These are phyloP conservation scores for Aspergillus vadensis DNA, from an alignment of 2,329 filamentous ascomycete species.

Conservation along the genomic window DNA sequence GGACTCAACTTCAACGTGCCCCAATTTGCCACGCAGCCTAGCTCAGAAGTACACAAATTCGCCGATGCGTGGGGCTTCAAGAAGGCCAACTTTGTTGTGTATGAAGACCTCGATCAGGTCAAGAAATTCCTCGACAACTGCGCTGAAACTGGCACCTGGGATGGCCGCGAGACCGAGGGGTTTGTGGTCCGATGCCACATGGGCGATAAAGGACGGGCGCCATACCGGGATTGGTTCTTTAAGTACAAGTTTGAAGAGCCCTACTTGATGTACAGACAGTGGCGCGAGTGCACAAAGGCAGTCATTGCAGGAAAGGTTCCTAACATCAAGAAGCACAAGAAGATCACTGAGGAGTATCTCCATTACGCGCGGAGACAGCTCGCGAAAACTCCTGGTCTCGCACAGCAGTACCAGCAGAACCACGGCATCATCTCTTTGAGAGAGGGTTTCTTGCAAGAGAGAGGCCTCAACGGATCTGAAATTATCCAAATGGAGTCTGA, in stretches of 20 bases:
- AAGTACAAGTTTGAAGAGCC: constrained; percentile 99
- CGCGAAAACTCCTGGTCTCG: constrained; percentile 66
- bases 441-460: constrained; percentile 80
- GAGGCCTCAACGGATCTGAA: constrained; percentile 83
- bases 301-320: constrained; percentile 75
- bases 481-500: constrained; percentile 72
- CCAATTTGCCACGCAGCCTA: constrained; percentile 83
- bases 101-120: constrained; percentile 72
- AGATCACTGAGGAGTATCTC: constrained; percentile 90
- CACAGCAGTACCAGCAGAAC: constrained; percentile 75
- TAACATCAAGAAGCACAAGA: constrained; percentile 79
- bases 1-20: constrained; percentile 96
- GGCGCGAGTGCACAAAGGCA: constrained; percentile 94
- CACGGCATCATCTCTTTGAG: constrained; percentile 93
- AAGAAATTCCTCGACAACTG: constrained; percentile 79
- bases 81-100: constrained; percentile 77
- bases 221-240: constrained; percentile 96
- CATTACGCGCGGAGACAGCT: constrained; percentile 76
- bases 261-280: constrained; percentile 97
- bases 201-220: constrained; percentile 49
- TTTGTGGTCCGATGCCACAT: constrained; percentile 92
- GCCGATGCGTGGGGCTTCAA: constrained; percentile 92
- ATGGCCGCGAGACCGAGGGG: constrained; percentile 90
- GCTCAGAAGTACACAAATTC: constrained; percentile 80
- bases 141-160: constrained; percentile 85